phyloP scores from a whole-genome alignment of 73 alveolate genomes.

The Stentor roeselii region DNA sequence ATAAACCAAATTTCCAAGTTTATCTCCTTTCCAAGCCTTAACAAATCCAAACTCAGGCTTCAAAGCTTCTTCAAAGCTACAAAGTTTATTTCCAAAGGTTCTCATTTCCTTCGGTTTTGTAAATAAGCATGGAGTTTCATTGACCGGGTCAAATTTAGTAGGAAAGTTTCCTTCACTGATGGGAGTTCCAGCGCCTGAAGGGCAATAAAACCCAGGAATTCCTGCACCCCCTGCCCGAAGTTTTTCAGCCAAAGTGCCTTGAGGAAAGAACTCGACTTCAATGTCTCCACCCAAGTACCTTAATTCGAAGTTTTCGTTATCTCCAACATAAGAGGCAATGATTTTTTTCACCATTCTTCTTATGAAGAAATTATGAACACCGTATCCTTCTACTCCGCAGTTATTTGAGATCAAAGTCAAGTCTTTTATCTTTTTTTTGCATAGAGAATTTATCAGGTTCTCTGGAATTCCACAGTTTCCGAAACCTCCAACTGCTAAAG shows the following conservation, averaged over 20 bases:
- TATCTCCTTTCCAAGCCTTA: conserved; percentile 80
- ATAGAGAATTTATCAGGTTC: conserved; percentile 68
- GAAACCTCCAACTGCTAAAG: conserved; percentile 84
- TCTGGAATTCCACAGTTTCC: conserved; percentile 97
- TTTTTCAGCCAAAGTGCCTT: conserved; percentile 84
- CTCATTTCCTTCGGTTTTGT: conserved; percentile 28
- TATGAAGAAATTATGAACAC: conserved; percentile 27
- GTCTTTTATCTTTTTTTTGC: conserved; percentile 46
- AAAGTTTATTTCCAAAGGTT: conserved; percentile 43
- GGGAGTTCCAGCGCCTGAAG: conserved; percentile 77
- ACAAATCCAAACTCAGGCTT: conserved; percentile 70
- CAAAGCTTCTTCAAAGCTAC: conserved; percentile 64
- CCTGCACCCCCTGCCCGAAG: conserved; percentile 95
- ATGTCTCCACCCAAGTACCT: conserved; percentile 64
- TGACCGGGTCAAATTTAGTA: conserved; percentile 39
- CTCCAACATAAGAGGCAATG: conserved; percentile 74
- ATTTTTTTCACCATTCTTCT: conserved; percentile 29
- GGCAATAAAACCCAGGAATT: conserved; percentile 88
- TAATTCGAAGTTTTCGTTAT: conserved; percentile 70
- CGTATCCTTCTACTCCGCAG: conserved; percentile 58
- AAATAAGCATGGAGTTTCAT: conserved; percentile 20
- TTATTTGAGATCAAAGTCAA: conserved; percentile 72
- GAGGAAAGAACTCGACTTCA: conserved; percentile 86
- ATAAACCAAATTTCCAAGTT: conserved; percentile 68
- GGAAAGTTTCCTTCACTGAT: conserved; percentile 71